phyloP scores from a whole-genome alignment of 106 monocot genomes.

The Phalaenopsis equestris region DNA sequence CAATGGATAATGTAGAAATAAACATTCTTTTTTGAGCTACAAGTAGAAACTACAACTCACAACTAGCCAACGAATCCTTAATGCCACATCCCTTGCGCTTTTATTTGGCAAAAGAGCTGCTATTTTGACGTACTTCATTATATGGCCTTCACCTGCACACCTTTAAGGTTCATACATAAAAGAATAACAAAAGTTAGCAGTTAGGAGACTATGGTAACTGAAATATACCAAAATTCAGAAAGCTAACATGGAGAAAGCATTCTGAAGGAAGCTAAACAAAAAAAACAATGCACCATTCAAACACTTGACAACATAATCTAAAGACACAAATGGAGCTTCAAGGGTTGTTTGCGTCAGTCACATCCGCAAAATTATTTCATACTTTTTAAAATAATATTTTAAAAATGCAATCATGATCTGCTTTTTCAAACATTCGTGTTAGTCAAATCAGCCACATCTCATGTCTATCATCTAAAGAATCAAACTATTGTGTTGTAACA shows the following conservation, averaged over 20 bases:
- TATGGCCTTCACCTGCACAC: slow-evolving; percentile 30
- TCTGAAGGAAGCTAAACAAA: background rate
- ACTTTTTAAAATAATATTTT: background rate
- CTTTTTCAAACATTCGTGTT: too few relatives aligned
- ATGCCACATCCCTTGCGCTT: slow-evolving; percentile 69
- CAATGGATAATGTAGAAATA: background rate
- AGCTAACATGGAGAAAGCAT: background rate
- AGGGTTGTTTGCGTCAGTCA: background rate
- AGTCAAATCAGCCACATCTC: too few relatives aligned
- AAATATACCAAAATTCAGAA: background rate
- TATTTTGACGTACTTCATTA: slow-evolving; percentile 70
- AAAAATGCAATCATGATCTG: too few relatives aligned
- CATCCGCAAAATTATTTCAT: background rate
- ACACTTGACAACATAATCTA: background rate
- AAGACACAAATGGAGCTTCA: background rate
- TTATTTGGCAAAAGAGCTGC: slow-evolving; percentile 48
- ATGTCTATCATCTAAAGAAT: too few relatives aligned
- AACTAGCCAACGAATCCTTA: slow-evolving; percentile 64
- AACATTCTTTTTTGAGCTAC: background rate
- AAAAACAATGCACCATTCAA: background rate
- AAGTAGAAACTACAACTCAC: slow-evolving; percentile 32
- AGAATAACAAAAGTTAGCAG: background rate
- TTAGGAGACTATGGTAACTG: background rate
- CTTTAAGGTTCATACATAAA: slow-evolving; percentile 17
- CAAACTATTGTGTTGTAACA: too few relatives aligned